These are phyloP conservation scores for Diplotaxis tenuifolia DNA, from an alignment of 345 rosid genomes.

Conservation along the genomic window DNA sequence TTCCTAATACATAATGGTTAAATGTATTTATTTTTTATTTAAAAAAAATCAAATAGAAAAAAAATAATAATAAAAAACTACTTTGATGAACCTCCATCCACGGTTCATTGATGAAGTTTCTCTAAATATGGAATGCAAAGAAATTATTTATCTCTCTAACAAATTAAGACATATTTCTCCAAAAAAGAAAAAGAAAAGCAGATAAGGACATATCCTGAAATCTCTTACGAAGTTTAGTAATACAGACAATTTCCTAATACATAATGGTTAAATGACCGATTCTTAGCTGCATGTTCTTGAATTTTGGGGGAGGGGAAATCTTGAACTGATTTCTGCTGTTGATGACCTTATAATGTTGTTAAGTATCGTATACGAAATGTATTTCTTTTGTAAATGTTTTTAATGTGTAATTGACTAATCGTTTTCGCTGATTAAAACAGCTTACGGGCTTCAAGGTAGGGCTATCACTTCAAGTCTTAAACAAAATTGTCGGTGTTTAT, in stretches of 20 bases:
- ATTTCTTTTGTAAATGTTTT: background rate
- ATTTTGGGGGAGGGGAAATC: background rate
- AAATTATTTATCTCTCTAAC: too few species aligned
- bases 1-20: background rate
- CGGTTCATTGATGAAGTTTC: too few species aligned
- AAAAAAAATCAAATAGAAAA: too few species aligned
- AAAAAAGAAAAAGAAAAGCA: too few species aligned
- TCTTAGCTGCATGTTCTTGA: background rate
- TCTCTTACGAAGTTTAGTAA: background rate
- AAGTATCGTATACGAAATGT: background rate
- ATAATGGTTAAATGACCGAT: background rate
- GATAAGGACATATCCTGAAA: background rate
- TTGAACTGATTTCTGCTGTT: background rate
- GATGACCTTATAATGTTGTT: background rate
- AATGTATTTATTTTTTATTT: too few species aligned
- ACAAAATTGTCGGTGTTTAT: background rate
- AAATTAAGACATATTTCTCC: too few species aligned
- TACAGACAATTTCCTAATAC: background rate
- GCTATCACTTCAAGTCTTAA: background rate
- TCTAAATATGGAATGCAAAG: too few species aligned
- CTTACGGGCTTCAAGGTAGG: background rate
- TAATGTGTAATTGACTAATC: background rate
- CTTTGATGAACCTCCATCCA: too few species aligned
- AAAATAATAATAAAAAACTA: too few species aligned
- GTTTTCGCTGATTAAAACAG: slow-evolving; percentile 9